Conservation (phyloP, 306 rosid genomes). For the Vigna mungo region DNA sequence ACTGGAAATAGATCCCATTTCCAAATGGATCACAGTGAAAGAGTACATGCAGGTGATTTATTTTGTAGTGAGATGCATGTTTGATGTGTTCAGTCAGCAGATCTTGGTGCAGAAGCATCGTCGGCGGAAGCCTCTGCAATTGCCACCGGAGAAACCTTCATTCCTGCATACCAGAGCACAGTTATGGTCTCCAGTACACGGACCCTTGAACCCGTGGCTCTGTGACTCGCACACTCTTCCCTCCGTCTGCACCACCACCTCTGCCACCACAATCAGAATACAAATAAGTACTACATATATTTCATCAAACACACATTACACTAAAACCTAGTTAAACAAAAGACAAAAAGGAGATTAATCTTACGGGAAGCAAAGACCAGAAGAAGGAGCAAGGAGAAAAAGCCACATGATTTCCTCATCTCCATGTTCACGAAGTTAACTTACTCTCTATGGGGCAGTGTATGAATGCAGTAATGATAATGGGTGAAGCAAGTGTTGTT, state of each 20-base stretch:
- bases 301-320: neutral
- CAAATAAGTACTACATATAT: too few relatives aligned
- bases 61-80: too few relatives aligned
- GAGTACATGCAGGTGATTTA: neutral
- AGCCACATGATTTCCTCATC: slow-evolving; percentile 39
- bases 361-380: slow-evolving; percentile 50
- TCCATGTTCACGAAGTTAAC: slow-evolving; percentile 14
- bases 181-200: slow-evolving; percentile 44
- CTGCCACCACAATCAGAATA: slow-evolving; percentile 19
- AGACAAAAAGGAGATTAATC: neutral
- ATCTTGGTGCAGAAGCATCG: slow-evolving; percentile 58
- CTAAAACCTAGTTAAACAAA: neutral
- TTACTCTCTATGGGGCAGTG: neutral
- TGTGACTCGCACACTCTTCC: slow-evolving; percentile 54
- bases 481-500: neutral
- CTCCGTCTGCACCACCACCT: slow-evolving; percentile 47
- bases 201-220: slow-evolving; percentile 52
- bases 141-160: slow-evolving; percentile 62
- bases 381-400: slow-evolving; percentile 45
- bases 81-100: slow-evolving; percentile 37
- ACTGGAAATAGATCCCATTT: neutral
- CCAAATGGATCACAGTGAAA: neutral
- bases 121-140: slow-evolving; percentile 55
- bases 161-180: slow-evolving; percentile 54
- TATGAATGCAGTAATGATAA: neutral